Percentiles rank a stretch among this genome's conserved stretches.
phyloP scores from a whole-genome alignment of 352 stramenopile species.

The Globisporangium carolinianum region DNA sequence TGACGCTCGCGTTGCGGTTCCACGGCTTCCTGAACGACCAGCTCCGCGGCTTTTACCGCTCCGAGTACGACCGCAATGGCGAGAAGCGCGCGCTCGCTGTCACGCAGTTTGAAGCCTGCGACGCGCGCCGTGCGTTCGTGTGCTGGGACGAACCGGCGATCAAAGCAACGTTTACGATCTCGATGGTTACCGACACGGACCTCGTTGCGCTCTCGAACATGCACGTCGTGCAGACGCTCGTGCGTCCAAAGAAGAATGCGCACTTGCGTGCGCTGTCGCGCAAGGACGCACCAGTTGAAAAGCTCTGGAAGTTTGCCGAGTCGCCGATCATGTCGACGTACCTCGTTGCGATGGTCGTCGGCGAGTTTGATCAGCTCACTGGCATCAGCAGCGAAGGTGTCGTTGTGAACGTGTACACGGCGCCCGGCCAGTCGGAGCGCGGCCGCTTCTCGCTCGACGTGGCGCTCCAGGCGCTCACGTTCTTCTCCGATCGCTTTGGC shows the following conservation, averaged over 20 bases:
- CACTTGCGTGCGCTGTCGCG: conserved; percentile 42
- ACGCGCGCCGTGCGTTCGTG: conserved; percentile 92
- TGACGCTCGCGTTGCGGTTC: conserved; percentile 45
- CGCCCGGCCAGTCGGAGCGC: conserved; percentile 83
- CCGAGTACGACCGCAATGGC: conserved; percentile 88
- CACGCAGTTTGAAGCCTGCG: conserved; percentile 77
- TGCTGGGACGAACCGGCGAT: conserved; percentile 97
- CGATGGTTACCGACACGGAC: conserved; percentile 87
- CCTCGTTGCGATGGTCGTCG: conserved; percentile 93
- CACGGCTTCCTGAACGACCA: conserved; percentile 86
- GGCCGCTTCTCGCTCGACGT: conserved; percentile 89
- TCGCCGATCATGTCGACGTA: conserved; percentile 98
- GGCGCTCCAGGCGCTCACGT: conserved; percentile 51
- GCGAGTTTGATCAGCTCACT: conserved; percentile 95
- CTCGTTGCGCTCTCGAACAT: conserved; percentile 96
- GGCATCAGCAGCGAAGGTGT: conserved; percentile 86
- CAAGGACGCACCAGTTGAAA: conserved; percentile 37
- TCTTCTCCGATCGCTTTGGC: conserved; percentile 69
- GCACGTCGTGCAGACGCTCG: conserved; percentile 84
- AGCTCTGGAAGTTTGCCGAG: conserved; percentile 86
- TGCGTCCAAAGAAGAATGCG: conserved; percentile 52
- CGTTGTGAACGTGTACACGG: conserved; percentile 94
- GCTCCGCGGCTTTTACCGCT: conserved; percentile 95
- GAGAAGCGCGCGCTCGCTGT: conserved; percentile 92
- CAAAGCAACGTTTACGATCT: conserved; percentile 94